These are phyloP conservation scores for Candida wancherniae DNA, from an alignment of 805 yeast species.

Conservation along the genomic window DNA sequence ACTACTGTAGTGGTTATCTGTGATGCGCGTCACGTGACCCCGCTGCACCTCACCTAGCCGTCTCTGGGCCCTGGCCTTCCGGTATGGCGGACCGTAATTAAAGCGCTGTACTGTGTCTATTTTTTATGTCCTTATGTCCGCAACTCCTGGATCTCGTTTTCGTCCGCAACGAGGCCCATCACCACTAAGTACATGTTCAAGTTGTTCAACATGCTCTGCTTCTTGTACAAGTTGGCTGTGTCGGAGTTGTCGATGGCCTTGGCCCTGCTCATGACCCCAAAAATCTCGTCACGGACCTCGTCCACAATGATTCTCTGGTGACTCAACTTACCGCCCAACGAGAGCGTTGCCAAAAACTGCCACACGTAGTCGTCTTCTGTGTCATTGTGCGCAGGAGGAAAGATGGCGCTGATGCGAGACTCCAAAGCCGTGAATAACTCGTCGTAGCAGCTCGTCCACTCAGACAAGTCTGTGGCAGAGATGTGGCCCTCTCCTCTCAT, in stretches of 20 bases:
- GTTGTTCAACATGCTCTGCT: conserved; percentile 63
- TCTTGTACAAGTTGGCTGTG: conserved; percentile 39
- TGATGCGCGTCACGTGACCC: not conserved
- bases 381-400: conserved; percentile 62
- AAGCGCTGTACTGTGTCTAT: too few species aligned
- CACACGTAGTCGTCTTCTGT: conserved; percentile 74
- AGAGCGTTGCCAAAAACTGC: conserved; percentile 94
- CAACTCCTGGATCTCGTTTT: conserved; percentile 80
- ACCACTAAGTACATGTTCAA: conserved; percentile 91
- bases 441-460: conserved; percentile 81
- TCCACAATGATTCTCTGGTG: conserved; percentile 94
- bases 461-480: conserved; percentile 51
- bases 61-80: too few species aligned
- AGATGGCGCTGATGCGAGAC: conserved; percentile 68
- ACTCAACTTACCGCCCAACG: conserved; percentile 82
- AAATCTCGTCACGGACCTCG: conserved; percentile 88
- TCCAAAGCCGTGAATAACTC: conserved; percentile 74
- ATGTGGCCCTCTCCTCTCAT: conserved; percentile 75
- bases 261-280: conserved; percentile 79
- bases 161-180: conserved; percentile 92
- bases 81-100: too few species aligned
- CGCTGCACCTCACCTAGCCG: too few species aligned
- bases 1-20: too few species aligned
- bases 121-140: conserved; percentile 18
- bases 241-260: conserved; percentile 54